These are phyloP conservation scores for Citrullus mucosospermus DNA, from an alignment of 306 rosid genomes.

Conservation along the genomic window DNA sequence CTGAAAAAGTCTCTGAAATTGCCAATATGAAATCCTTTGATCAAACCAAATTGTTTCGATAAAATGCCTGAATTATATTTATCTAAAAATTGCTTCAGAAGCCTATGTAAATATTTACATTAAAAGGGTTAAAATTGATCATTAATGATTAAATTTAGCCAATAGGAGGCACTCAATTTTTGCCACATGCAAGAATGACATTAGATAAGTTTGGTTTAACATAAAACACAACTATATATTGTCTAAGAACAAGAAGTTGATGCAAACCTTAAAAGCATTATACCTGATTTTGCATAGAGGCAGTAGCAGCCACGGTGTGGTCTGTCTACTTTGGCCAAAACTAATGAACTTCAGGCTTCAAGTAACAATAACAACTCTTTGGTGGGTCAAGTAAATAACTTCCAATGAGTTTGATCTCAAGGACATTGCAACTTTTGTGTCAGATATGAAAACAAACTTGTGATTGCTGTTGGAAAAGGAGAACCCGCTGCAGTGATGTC, in stretches of 20 bases:
- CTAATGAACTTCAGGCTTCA: background rate
- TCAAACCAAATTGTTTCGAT: too few relatives aligned
- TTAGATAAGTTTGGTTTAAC: background rate
- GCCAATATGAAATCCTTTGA: too few relatives aligned
- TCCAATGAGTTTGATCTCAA: constrained; percentile 1
- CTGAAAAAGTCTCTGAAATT: too few relatives aligned
- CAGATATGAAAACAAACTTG: constrained; percentile 64
- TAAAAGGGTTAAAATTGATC: background rate
- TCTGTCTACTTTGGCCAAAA: background rate
- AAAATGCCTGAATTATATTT: background rate
- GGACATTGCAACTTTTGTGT: background rate
- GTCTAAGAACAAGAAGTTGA: background rate
- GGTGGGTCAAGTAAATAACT: background rate
- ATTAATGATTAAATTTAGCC: background rate
- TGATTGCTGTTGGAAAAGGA: constrained; percentile 90
- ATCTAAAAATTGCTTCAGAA: background rate
- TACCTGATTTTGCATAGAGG: background rate
- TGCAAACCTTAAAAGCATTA: background rate
- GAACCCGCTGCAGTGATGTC: constrained; percentile 85
- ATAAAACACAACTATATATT: background rate
- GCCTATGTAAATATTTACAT: background rate
- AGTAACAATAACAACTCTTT: background rate
- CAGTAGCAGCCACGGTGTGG: background rate
- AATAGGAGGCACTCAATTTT: background rate
- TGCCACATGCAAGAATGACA: background rate